Conservation (phyloP, 768 basidiomycete species). For the Suillus plorans region DNA sequence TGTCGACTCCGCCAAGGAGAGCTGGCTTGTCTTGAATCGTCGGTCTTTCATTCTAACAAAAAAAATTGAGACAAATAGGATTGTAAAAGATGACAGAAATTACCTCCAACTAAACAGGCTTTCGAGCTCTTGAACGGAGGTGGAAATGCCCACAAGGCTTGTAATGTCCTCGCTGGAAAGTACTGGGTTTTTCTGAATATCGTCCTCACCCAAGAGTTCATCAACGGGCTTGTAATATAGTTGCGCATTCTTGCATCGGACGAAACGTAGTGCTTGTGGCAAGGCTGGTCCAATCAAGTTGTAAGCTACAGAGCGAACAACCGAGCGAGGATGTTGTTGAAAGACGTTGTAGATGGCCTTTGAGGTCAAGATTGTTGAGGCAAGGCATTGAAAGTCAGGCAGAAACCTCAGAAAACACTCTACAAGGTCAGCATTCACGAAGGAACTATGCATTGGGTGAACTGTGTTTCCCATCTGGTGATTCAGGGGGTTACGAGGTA, state of each 20-base stretch:
- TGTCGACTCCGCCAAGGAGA: constrained; percentile 32
- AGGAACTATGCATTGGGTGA: constrained; percentile 13
- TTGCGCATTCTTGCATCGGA: constrained; percentile 16
- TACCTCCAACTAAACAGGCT: constrained; percentile 42
- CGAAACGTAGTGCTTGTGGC: constrained; percentile 29
- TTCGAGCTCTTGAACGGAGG: constrained; percentile 31
- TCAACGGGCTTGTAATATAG: background rate
- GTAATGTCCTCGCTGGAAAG: constrained; percentile 22
- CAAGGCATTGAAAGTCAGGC: constrained; percentile 30
- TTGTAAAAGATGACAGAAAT: constrained; percentile 3
- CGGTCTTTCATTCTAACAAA: constrained; percentile 37
- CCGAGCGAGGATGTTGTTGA: constrained; percentile 28
- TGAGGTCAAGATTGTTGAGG: constrained; percentile 25
- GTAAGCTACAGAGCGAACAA: constrained; percentile 29
- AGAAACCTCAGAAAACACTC: constrained; percentile 28
- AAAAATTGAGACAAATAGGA: background rate
- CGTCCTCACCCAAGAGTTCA: background rate
- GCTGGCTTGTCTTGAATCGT: constrained; percentile 25
- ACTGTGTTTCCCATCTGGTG: background rate
- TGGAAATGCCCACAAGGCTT: constrained; percentile 24
- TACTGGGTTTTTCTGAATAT: constrained; percentile 14
- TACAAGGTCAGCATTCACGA: constrained; percentile 31
- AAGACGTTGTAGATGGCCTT: constrained; percentile 33
- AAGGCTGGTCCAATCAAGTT: constrained; percentile 31
- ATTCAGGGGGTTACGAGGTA: background rate